Percentiles rank a stretch among this genome's conserved stretches.
phyloP scores from a whole-genome alignment of 164 flowering plant species.

The Platanus orientalis region DNA sequence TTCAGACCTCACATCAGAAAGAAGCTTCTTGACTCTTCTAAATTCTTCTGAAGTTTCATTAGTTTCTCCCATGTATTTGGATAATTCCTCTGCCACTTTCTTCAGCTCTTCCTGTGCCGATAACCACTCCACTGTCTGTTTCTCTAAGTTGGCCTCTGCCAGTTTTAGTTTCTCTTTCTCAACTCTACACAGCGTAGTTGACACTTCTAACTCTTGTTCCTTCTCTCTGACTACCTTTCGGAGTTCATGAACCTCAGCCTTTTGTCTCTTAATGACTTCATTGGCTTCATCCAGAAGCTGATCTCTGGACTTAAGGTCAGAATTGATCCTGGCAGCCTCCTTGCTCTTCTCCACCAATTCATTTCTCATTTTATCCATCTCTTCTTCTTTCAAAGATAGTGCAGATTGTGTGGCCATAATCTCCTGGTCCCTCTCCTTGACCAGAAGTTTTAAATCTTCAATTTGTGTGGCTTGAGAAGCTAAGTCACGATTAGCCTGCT shows the following conservation, averaged over 20 bases:
- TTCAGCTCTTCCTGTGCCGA: constrained; percentile 54
- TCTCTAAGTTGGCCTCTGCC: constrained; percentile 59
- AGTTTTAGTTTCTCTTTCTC: constrained; percentile 58
- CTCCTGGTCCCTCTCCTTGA: constrained; percentile 50
- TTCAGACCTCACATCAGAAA: constrained; percentile 68
- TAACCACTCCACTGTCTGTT: constrained; percentile 63
- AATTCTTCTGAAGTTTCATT: constrained; percentile 50
- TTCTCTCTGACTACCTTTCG: constrained; percentile 37
- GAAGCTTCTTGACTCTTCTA: constrained; percentile 59
- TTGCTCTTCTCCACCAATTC: constrained; percentile 47
- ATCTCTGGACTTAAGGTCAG: constrained; percentile 44
- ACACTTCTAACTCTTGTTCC: constrained; percentile 50
- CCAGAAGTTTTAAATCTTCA: constrained; percentile 54
- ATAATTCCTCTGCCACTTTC: constrained; percentile 41
- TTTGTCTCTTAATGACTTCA: constrained; percentile 57
- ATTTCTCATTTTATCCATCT: constrained; percentile 46
- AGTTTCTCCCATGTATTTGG: constrained; percentile 34
- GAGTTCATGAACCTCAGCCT: constrained; percentile 50
- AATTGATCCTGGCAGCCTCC: constrained; percentile 36
- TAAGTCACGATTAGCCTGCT: constrained; percentile 46
- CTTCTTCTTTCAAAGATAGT: constrained; percentile 49
- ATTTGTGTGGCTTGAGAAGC: constrained; percentile 62
- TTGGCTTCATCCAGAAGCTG: constrained; percentile 54
- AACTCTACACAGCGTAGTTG: constrained; percentile 26
- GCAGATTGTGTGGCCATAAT: constrained; percentile 32